phyloP scores from a whole-genome alignment of 108 stramenopile species.

The Nitzschia sp. region DNA sequence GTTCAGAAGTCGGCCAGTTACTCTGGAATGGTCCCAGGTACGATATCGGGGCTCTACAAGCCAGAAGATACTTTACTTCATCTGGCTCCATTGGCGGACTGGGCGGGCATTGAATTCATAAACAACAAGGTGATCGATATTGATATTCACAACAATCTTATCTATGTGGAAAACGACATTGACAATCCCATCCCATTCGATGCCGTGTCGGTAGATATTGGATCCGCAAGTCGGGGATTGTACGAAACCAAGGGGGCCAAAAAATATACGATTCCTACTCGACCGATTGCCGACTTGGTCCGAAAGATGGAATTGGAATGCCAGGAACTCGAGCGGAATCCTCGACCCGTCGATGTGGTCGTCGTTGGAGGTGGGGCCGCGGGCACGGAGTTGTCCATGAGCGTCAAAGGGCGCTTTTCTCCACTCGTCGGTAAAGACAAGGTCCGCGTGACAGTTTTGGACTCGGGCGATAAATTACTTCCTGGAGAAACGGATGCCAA shows the following conservation, averaged over 20 bases:
- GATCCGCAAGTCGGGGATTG: conserved; percentile 74
- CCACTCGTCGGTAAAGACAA: conserved; percentile 29
- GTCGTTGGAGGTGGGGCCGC: conserved; percentile 97
- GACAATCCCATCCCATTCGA: conserved; percentile 55
- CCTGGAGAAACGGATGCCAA: conserved; percentile 48
- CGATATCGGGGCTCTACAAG: conserved; percentile 74
- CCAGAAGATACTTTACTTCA: conserved; percentile 65
- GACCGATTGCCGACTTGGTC: conserved; percentile 84
- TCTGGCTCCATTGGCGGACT: conserved; percentile 61
- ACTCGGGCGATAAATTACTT: conserved; percentile 58
- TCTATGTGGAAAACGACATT: conserved; percentile 14
- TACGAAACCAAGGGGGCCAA: conserved; percentile 54
- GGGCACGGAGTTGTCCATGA: conserved; percentile 92
- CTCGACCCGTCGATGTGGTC: conserved; percentile 43
- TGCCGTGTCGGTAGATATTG: conserved; percentile 80
- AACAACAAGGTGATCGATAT: conserved; percentile 72
- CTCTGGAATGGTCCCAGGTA: conserved; percentile 97
- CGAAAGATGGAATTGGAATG: conserved; percentile 47
- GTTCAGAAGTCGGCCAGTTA: conserved; percentile 84
- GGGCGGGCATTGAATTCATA: conserved; percentile 74
- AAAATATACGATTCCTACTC: conserved; percentile 72
- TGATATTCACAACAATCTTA: conserved; percentile 44
- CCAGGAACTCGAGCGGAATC: conserved; percentile 15
- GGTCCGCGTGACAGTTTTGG: conserved; percentile 59
- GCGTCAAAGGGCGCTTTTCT: conserved; percentile 70